phyloP scores from a whole-genome alignment of 345 rosid species.

The Eucalyptus brandiana region DNA sequence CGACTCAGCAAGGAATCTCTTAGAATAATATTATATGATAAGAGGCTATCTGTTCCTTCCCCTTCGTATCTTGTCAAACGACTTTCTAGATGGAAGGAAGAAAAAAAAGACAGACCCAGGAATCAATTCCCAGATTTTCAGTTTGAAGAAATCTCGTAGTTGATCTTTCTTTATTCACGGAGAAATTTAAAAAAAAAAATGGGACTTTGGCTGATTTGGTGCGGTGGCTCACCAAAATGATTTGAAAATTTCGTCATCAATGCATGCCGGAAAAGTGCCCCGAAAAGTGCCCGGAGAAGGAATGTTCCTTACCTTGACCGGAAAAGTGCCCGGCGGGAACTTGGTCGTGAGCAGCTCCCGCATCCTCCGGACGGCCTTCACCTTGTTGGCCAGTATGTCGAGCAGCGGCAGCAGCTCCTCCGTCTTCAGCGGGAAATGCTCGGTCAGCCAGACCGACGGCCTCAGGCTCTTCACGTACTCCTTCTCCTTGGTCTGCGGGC shows the following conservation, averaged over 20 bases:
- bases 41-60: background rate
- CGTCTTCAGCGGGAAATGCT: constrained; percentile 81
- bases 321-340: constrained; percentile 93
- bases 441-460: constrained; percentile 96
- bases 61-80: background rate
- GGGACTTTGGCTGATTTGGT: background rate
- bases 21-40: background rate
- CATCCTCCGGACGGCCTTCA: constrained; percentile 90
- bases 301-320: constrained; percentile 68
- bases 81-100: background rate
- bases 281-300: background rate
- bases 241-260: background rate
- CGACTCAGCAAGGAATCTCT: background rate
- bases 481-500: constrained; percentile 73
- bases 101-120: background rate
- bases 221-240: background rate
- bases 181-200: background rate
- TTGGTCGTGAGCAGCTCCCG: constrained; percentile 89
- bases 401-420: constrained; percentile 90
- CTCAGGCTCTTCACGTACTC: constrained; percentile 65
- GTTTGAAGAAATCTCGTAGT: background rate
- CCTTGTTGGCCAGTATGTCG: constrained; percentile 86
- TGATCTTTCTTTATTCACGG: background rate
- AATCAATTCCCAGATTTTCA: background rate
- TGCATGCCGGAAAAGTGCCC: background rate